Base-by-base conservation (phyloP, 345 rosid species). In the Arabidopsis suecica region DNA sequence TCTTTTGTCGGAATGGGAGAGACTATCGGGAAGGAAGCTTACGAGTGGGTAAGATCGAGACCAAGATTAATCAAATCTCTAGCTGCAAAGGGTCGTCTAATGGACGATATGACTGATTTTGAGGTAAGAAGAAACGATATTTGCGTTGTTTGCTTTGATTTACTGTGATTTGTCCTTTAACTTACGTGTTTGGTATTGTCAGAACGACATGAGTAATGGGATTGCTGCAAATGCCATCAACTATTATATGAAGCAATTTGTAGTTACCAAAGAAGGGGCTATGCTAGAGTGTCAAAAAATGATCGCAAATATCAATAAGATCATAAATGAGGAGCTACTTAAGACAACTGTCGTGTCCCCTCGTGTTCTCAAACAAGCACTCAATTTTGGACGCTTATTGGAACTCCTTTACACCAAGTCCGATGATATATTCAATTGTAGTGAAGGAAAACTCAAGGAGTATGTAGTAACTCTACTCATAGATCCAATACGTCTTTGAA, bases 201-300 rank as follows among this genome's bases (percentile, higher is more conserved):
- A 62, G 71, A 84, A 80, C 75, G 77, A 79, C 81, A 67, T 50
- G 64, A 57, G 74, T 20, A 65, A 36, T 53, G 71, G 72, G 37
- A 44, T 38, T 34, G 23, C 65, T 14, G 37, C 64, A 7, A 63
- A 54, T 30, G 65, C 48, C 10, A 18, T 74, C 11, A 44, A 64
- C 62, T 65, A 42, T 23, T 74, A 74, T 32, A 74, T 74, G 56
- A 65, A 73, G 30, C 57, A 73, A 42, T 42, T 3, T 22, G 11
- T 23, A 18, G 56, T 56, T 16, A 33, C 65, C 14, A 42, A 55
- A 41, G 71, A 74, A 30, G 64, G 55, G 9, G 71, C 70, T 18
- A 18, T 25, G 5, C 2, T 3, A 11, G 64, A 62, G 10, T 55
- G 37, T 32, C 44, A 45, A 6, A 73, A 41, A 10, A 40, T 63